A percentile compares a stretch with the other conserved stretches of the same genome.
Evolutionary conservation across 2,329 filamentous ascomycete species (phyloP).

Genomic region (Talaromyces sp.): DNA sequence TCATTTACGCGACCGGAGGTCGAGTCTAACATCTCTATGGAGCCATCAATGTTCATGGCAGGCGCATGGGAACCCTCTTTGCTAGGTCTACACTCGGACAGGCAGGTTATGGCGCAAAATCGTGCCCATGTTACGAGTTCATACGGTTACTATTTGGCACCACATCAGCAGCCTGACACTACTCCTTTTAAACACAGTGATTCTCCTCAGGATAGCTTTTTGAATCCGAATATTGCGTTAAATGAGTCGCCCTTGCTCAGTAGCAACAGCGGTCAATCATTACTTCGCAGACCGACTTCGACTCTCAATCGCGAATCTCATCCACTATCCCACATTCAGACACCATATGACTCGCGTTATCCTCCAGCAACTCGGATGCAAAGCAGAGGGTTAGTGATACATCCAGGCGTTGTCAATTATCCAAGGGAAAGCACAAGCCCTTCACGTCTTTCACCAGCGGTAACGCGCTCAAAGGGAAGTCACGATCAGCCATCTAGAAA

Average conservation of each 20-base stretch:
- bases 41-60: constrained; percentile 10
- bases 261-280: not conserved
- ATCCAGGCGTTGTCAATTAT: not conserved
- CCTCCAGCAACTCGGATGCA: not conserved
- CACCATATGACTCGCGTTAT: not conserved
- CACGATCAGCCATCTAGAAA: not conserved
- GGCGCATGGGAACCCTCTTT: not conserved
- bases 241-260: not conserved
- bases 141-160: not conserved
- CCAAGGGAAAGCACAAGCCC: not conserved
- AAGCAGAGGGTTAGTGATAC: not conserved
- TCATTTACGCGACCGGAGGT: not conserved
- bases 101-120: constrained; percentile 2
- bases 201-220: not conserved
- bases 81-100: not conserved
- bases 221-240: not conserved
- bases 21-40: not conserved
- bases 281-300: not conserved
- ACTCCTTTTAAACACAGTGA: not conserved
- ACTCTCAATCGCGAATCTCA: not conserved
- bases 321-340: not conserved
- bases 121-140: not conserved
- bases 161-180: not conserved
- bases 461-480: not conserved
- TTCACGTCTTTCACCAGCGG: not conserved